Base-by-base conservation (phyloP, 2,329 filamentous ascomycete genomes). In the Drechslera avenae region DNA sequence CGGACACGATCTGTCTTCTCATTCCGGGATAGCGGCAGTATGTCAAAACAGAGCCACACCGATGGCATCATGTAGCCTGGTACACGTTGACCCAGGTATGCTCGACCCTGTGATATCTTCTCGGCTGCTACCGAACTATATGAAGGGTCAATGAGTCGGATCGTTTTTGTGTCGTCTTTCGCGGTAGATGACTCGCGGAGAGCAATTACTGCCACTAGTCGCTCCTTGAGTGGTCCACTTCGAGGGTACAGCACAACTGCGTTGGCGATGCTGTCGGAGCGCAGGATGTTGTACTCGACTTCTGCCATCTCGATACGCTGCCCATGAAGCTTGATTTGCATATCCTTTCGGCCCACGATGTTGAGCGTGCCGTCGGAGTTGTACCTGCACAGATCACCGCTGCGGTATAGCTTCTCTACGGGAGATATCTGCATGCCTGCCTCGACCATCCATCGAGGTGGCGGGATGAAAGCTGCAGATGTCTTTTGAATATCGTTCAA, bases 141-240 rank as follows among this genome's bases (percentile, higher is more conserved):
- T 8, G 28, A 32, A 23, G 9, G 14, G 13, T 19, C 16, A 12
- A 39, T 23, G 17, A 39, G 35, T 2, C 19, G 16, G 4, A 39
- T 19, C 13, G 16, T 19, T 17, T 19, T 39, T 13, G 8, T 14
- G 35, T 19, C 23, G 17, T 32, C 28, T 17, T 9, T 5, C 14
- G 26, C 16, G 8, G 13, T 30, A 9, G 39, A 41, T 9, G 28
- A 32, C 10, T 30, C 23, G 28, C 28, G 23, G 17, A 75, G 54
- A 13, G 74, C 73, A 52, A 77, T 56, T 1, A 80, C 72, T 9
- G 76, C 69, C 5, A 77, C 72, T 12, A 78, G 68, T 5, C 71
- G 71, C 43, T 76, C 64, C 44, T 75, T 68, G 21, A 68, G 63
- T 3, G 57, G 68, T 10, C 74, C 74, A n/a, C 56, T 62, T 48